Conservation (phyloP, 371 early-diverging fungal species). For the Circinella minor region DNA sequence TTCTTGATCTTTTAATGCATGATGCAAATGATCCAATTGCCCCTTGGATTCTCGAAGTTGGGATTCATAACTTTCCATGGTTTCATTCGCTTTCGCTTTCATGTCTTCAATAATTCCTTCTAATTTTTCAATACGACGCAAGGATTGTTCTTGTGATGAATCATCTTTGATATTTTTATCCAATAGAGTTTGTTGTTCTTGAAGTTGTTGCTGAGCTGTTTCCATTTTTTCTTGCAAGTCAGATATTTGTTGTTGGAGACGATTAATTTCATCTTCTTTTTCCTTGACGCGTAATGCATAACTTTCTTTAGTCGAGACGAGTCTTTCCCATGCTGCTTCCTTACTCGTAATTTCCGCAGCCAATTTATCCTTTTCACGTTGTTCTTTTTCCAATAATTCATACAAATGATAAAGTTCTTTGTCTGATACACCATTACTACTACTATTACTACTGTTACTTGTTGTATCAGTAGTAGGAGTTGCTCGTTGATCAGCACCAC, state of each 20-base stretch:
- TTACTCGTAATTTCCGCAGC: conserved; percentile 35
- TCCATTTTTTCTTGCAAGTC: conserved; percentile 16
- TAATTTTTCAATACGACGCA: conserved; percentile 28
- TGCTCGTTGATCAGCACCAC: neutral
- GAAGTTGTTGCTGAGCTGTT: conserved; percentile 17
- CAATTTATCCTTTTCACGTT: conserved; percentile 33
- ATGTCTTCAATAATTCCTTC: conserved; percentile 21
- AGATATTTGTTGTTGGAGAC: conserved; percentile 27
- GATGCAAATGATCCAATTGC: conserved; percentile 21
- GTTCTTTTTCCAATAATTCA: conserved; percentile 39
- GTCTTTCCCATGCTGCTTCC: conserved; percentile 46
- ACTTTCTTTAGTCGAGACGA: conserved; percentile 48
- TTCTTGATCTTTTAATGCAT: conserved; percentile 29
- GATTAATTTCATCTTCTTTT: conserved; percentile 33
- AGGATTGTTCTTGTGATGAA: conserved; percentile 15
- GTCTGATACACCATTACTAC: neutral
- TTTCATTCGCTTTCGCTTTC: conserved; percentile 19
- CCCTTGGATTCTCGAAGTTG: conserved; percentile 13
- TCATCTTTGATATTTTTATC: conserved; percentile 20
- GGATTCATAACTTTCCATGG: conserved; percentile 14
- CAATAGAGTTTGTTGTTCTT: conserved; percentile 12
- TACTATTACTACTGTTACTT: too few species aligned
- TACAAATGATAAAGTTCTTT: conserved; percentile 19
- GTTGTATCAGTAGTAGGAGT: neutral
- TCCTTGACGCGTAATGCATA: conserved; percentile 41